These are phyloP conservation scores for Wickerhamomyces sydowiorum DNA, from an alignment of 805 yeast species.

Conservation along the genomic window DNA sequence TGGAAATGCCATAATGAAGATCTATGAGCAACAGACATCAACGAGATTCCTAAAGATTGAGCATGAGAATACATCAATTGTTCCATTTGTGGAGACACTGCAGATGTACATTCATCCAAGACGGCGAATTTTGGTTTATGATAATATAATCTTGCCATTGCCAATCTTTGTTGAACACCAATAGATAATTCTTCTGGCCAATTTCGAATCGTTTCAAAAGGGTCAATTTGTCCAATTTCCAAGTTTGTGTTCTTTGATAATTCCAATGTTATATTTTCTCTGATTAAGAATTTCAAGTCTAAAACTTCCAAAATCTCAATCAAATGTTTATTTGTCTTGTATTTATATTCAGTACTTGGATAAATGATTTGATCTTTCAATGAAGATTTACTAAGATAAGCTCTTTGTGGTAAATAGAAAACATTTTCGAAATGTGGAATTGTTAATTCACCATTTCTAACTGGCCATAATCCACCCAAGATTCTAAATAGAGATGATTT, in stretches of 20 bases:
- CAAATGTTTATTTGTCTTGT: constrained; percentile 39
- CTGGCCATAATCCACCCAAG: constrained; percentile 92
- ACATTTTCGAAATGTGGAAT: constrained; percentile 64
- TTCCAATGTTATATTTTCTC: constrained; percentile 35
- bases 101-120: constrained; percentile 92
- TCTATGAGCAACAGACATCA: constrained; percentile 87
- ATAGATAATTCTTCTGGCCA: constrained; percentile 88
- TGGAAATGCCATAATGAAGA: constrained; percentile 93
- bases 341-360: constrained; percentile 65
- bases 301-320: constrained; percentile 48
- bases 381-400: constrained; percentile 62
- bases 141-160: constrained; percentile 88
- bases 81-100: constrained; percentile 88
- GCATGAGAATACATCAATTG: constrained; percentile 85
- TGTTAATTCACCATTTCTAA: constrained; percentile 47
- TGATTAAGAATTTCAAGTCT: constrained; percentile 52
- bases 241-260: constrained; percentile 24
- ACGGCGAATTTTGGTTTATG: constrained; percentile 93
- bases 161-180: constrained; percentile 91
- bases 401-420: constrained; percentile 89
- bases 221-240: constrained; percentile 30
- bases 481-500: constrained; percentile 88
- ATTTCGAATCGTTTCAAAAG: constrained; percentile 63
- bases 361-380: constrained; percentile 86
- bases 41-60: constrained; percentile 69